phyloP scores from a whole-genome alignment of 2,329 filamentous ascomycete species.

The Xylaria digitata region DNA sequence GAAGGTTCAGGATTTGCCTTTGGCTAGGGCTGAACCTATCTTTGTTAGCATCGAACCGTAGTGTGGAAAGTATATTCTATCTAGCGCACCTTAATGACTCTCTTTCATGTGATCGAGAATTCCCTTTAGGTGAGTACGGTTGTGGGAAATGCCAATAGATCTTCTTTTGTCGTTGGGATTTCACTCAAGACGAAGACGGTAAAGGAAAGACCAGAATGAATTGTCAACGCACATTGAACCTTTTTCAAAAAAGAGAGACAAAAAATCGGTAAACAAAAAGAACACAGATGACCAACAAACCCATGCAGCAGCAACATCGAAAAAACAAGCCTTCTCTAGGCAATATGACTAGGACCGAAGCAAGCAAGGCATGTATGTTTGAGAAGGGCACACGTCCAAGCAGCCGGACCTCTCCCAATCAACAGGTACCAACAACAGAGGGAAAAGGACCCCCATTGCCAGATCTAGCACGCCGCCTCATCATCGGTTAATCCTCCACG shows the following conservation, averaged over 20 bases:
- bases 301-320: background rate
- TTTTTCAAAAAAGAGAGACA: slow-evolving; percentile 17
- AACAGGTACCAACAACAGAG: background rate
- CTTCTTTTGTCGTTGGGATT: slow-evolving; percentile 4
- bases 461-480: slow-evolving; percentile 24
- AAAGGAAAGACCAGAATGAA: slow-evolving; percentile 14
- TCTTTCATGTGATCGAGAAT: slow-evolving; percentile 11
- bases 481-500: slow-evolving; percentile 15
- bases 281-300: slow-evolving; percentile 2
- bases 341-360: slow-evolving; percentile 1
- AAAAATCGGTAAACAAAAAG: background rate
- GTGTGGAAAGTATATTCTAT: slow-evolving; percentile 19
- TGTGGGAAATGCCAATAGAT: slow-evolving; percentile 6
- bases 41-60: slow-evolving; percentile 22
- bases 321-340: background rate
- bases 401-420: slow-evolving; percentile 12
- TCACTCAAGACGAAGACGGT: slow-evolving; percentile 10
- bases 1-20: slow-evolving; percentile 22
- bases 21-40: slow-evolving; percentile 22
- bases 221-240: background rate
- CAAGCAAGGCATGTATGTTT: slow-evolving; percentile 34
- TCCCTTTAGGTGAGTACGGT: background rate
- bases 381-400: slow-evolving; percentile 7
- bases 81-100: slow-evolving; percentile 13
- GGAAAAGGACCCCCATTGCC: slow-evolving; percentile 20